Base-by-base conservation (phyloP, 345 rosid species). In the Bruguiera parviflora region DNA sequence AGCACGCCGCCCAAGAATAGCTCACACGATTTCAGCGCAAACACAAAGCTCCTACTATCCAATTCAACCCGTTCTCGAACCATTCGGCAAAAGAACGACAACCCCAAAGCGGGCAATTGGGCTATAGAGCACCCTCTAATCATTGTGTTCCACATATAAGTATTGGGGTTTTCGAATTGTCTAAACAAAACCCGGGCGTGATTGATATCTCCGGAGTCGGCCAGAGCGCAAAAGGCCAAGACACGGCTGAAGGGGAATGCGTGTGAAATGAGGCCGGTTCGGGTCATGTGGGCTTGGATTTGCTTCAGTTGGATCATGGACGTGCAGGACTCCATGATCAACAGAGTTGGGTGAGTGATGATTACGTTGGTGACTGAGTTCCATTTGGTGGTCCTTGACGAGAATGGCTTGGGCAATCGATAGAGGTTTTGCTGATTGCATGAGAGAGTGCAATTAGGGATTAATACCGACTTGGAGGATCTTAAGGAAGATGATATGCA, bases 141-240 rank as follows among this genome's bases (percentile, higher is more conserved):
- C 83, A 82, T 82, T 2, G 83, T 79, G 53, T 82, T 82, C 85
- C 85, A 82, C 61, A 79, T 79, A 56, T 79, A 82, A 5, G 79
- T 79, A 58, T 79, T 82, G 59, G 75, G 81, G 21, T 62, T 37
- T 63, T 76, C 58, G 33, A 82, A 24, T 15, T 69, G 78, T 35
- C 58, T n/a, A 57, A 82, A 82, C 43, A 82, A 56, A 32, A 57
- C 43, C 72, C 15, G 67, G 37, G 85, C 83, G 46, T 79, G 73
- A 33, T 28, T 66, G 1, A 82, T 66, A 46, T 79, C 81, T 25
- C 77, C 85, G 1, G 65, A 28, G 51, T 77, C 77, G 1, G 83
- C 58, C 2, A 79, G 68, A 22, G 85, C 83, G 59, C 77, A 82
- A 64, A 79, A 82, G 19, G 83, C 81, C 49, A 82, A 65, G 6